Conservation (phyloP, 345 rosid genomes). For the Citrus inodora region DNA sequence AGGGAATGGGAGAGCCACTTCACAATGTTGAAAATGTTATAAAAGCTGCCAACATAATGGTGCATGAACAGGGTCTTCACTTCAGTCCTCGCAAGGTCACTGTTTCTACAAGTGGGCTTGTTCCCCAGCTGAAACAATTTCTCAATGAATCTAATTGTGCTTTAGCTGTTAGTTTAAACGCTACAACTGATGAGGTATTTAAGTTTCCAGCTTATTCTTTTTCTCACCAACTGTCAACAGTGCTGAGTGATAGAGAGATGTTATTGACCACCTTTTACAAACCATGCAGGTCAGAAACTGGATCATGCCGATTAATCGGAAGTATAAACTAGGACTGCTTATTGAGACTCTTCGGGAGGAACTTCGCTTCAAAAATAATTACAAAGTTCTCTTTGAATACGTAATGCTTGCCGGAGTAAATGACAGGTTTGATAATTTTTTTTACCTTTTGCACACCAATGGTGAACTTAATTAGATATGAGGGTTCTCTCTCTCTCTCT, state of each 20-base stretch:
- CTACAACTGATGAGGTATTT: constrained; percentile 91
- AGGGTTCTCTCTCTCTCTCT: not conserved
- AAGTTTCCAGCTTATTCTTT: constrained; percentile 11
- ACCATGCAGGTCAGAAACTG: constrained; percentile 79
- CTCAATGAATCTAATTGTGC: constrained; percentile 76
- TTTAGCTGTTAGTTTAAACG: constrained; percentile 93
- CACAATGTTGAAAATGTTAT: constrained; percentile 80
- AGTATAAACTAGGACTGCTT: constrained; percentile 71
- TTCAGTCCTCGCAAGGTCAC: constrained; percentile 96
- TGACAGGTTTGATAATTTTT: constrained; percentile 56
- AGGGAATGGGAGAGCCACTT: constrained; percentile 99
- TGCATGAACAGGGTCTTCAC: constrained; percentile 87
- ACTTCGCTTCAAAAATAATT: constrained; percentile 52
- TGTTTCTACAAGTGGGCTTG: constrained; percentile 90
- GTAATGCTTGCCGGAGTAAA: constrained; percentile 91
- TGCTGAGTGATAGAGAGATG: not conserved
- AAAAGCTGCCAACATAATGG: constrained; percentile 80
- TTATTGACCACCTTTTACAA: constrained; percentile 6
- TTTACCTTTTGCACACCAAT: not conserved
- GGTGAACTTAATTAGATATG: not conserved
- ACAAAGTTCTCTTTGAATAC: constrained; percentile 85
- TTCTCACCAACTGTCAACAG: not conserved
- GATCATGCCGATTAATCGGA: constrained; percentile 93
- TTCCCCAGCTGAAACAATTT: constrained; percentile 83
- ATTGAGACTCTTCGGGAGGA: constrained; percentile 77